Conservation (phyloP, 371 early-diverging fungal genomes). For the Capillidium rhysosporum region DNA sequence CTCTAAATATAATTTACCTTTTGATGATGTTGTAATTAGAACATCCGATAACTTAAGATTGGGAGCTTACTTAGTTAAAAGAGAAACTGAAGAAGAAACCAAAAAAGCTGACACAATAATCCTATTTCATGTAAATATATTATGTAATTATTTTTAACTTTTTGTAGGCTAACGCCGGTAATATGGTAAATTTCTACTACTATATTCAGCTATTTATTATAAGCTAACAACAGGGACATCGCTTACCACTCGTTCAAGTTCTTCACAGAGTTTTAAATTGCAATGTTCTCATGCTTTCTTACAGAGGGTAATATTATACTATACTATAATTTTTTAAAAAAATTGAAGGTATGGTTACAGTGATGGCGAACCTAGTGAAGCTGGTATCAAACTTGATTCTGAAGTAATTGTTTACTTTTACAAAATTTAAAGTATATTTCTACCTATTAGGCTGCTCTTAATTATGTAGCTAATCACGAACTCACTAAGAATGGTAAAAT, state of each 20-base stretch:
- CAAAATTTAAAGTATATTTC: background rate
- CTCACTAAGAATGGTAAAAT: slow-evolving; percentile 48
- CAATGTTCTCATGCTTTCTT: slow-evolving; percentile 88
- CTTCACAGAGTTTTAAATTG: slow-evolving; percentile 35
- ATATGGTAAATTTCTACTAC: slow-evolving; percentile 37
- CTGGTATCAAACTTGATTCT: slow-evolving; percentile 70
- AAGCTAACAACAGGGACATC: slow-evolving; percentile 37
- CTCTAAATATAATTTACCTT: slow-evolving; percentile 44
- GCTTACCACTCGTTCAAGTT: slow-evolving; percentile 65
- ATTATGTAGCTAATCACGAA: slow-evolving; percentile 53
- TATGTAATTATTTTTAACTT: background rate
- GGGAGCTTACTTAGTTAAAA: slow-evolving; percentile 56
- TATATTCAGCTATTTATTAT: background rate
- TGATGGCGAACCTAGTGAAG: slow-evolving; percentile 69
- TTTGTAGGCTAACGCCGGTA: slow-evolving; percentile 79
- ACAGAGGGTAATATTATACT: slow-evolving; percentile 49
- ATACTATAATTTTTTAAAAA: background rate
- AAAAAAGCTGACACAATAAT: slow-evolving; percentile 47
- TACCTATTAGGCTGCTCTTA: slow-evolving; percentile 40
- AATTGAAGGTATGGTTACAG: slow-evolving; percentile 59
- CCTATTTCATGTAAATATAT: slow-evolving; percentile 50
- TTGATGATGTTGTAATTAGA: slow-evolving; percentile 44
- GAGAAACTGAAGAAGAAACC: slow-evolving; percentile 25
- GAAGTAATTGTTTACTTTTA: slow-evolving; percentile 25
- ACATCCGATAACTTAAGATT: slow-evolving; percentile 65